phyloP scores from a whole-genome alignment of 805 yeast species.

The Myxozyma vanderwaltii region DNA sequence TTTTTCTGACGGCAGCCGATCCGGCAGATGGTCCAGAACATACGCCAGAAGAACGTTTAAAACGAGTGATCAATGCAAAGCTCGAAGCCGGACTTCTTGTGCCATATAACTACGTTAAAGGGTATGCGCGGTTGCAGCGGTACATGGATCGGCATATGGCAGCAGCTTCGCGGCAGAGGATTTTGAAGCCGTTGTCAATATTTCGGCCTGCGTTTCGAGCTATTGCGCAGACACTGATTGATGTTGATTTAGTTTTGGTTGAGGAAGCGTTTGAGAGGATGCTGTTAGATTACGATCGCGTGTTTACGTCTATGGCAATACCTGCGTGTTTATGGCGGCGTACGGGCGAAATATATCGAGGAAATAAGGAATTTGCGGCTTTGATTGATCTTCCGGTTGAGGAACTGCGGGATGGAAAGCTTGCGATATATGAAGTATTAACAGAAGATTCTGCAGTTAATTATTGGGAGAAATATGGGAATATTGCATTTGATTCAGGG shows the following conservation, averaged over 20 bases:
- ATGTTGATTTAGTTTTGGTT: slow-evolving; percentile 85
- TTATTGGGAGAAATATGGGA: slow-evolving; percentile 97
- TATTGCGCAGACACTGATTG: slow-evolving; percentile 84
- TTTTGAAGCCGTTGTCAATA: slow-evolving; percentile 78
- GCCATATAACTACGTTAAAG: slow-evolving; percentile 92
- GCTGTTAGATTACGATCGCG: slow-evolving; percentile 90
- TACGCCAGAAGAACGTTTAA: slow-evolving; percentile 89
- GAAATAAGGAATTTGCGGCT: slow-evolving; percentile 94
- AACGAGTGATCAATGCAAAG: slow-evolving; percentile 92
- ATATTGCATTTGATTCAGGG: slow-evolving; percentile 92
- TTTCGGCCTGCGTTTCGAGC: slow-evolving; percentile 93
- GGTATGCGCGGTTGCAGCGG: slow-evolving; percentile 83
- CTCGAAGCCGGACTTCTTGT: slow-evolving; percentile 88
- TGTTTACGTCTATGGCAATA: slow-evolving; percentile 94
- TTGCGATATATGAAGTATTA: slow-evolving; percentile 92
- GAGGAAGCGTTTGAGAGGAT: slow-evolving; percentile 94
- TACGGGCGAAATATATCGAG: slow-evolving; percentile 93
- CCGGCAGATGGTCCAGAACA: slow-evolving; percentile 78
- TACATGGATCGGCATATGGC: slow-evolving; percentile 95
- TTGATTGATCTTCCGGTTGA: slow-evolving; percentile 87
- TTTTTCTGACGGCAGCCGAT: slow-evolving; percentile 94
- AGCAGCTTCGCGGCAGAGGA: slow-evolving; percentile 76
- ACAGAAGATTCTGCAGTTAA: slow-evolving; percentile 94
- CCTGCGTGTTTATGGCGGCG: slow-evolving; percentile 98
- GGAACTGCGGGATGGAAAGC: slow-evolving; percentile 85